These are phyloP conservation scores for Cinnamomum chago DNA, from an alignment of 164 flowering plant genomes.

Conservation along the genomic window DNA sequence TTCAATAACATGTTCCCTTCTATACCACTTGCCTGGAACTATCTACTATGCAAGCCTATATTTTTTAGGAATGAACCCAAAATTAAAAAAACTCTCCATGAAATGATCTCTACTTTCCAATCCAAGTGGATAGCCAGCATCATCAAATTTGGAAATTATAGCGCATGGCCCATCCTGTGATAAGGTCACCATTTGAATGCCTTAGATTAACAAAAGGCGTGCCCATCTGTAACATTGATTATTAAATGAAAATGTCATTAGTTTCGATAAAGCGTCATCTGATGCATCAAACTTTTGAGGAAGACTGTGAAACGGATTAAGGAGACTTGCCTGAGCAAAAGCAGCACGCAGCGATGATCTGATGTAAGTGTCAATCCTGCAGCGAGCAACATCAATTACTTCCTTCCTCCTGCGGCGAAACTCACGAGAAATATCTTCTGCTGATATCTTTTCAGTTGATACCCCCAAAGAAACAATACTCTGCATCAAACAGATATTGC, in stretches of 20 bases:
- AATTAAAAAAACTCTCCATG: too few species aligned
- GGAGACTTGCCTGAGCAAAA: constrained; percentile 77
- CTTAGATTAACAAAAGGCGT: background rate
- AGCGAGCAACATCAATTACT: constrained; percentile 41
- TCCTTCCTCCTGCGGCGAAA: constrained; percentile 46
- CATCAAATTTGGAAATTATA: background rate
- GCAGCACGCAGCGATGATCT: constrained; percentile 73
- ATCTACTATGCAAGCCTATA: too few species aligned
- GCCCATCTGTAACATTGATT: background rate
- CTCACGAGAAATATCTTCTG: constrained; percentile 59
- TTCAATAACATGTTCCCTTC: background rate
- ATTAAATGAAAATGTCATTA: too few species aligned
- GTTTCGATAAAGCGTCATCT: background rate
- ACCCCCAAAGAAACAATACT: constrained; percentile 52
- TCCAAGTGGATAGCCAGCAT: background rate
- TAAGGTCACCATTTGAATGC: background rate
- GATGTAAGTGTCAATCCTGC: constrained; percentile 65
- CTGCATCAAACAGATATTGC: constrained; percentile 51
- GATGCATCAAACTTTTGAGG: background rate
- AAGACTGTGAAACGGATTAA: background rate
- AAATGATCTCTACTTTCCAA: too few species aligned
- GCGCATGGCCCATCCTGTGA: background rate
- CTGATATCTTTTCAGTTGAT: constrained; percentile 53
- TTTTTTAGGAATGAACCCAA: too few species aligned
- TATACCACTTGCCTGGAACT: background rate